Conservation (phyloP, 192 early-diverging fungal genomes). For the Coemansia sp. region DNA sequence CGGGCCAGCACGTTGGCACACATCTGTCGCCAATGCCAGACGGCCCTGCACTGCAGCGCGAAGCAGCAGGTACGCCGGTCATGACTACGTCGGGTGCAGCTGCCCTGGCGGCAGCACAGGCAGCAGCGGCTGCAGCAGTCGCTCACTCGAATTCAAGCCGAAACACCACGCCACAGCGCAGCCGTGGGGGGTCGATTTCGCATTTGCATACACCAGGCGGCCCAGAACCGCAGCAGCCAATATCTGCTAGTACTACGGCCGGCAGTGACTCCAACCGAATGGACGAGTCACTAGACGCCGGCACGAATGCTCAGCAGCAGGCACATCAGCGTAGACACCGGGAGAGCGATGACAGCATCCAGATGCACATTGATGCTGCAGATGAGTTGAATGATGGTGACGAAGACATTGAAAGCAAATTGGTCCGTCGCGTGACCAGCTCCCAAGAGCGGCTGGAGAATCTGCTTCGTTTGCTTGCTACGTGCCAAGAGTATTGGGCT, state of each 20-base stretch:
- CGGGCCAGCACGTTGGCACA: background rate
- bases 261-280: slow-evolving; percentile 16
- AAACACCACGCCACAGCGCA: slow-evolving; percentile 49
- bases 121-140: slow-evolving; percentile 21
- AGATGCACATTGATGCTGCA: slow-evolving; percentile 34
- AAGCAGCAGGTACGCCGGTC: slow-evolving; percentile 28
- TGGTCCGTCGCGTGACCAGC: slow-evolving; percentile 29
- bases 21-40: slow-evolving; percentile 1
- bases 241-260: background rate
- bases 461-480: slow-evolving; percentile 33
- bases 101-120: slow-evolving; percentile 51
- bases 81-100: slow-evolving; percentile 53
- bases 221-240: background rate
- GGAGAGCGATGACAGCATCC: background rate
- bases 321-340: slow-evolving; percentile 10
- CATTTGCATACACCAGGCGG: slow-evolving; percentile 12
- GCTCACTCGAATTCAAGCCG: slow-evolving; percentile 30
- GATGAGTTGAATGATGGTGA: slow-evolving; percentile 15
- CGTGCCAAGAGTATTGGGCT: slow-evolving; percentile 55
- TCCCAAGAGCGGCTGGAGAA: slow-evolving; percentile 42
- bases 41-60: background rate
- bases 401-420: slow-evolving; percentile 34
- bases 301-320: background rate
- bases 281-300: slow-evolving; percentile 14
- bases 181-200: slow-evolving; percentile 37